Evolutionary conservation across 345 rosid genomes (phyloP), one percentile per base, ranked within the genome.

Genomic region (Salix udensis): DNA sequence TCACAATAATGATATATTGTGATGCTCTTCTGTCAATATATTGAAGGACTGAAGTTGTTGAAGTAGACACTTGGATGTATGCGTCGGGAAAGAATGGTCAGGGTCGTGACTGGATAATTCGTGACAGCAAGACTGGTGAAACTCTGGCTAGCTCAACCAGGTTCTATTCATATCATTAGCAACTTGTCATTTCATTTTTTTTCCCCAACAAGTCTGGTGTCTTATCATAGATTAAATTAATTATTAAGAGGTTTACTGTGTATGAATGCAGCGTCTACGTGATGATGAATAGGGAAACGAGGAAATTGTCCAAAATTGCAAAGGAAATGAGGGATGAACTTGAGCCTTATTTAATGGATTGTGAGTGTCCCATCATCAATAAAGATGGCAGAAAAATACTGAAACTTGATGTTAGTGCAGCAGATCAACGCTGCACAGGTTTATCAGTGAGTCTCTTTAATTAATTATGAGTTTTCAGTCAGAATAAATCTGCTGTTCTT

Each of bases 231-330:
- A 39, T 39, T 39, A 39, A 12, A 39, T 39, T 39, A 9, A 39
- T 39, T 39, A 9, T 39, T 39, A 9, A 39, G 42, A 39, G 42
- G 12, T 39, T 39, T 9, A 39, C 2, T 39, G 12, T 8, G 9
- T 10, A 39, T 39, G 12, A 31, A 18, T 64, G 77, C 80, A 84
- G 84, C 36, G 19, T 40, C 14, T 28, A 14, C 14, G 60, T 76
- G 65, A 70, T 84, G 82, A 81, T 84, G 82, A 77, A 84, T 37
- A 74, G 58, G 74, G 65, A 70, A 66, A 84, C 83, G 34, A 76
- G 86, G 67, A 78, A 28, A 36, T 34, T 81, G 10, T 70, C 77
- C 0, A 84, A 74, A 72, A 46, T 70, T 23, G 8, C 40, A 7
- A 66, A 76, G 2, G 79, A 81, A 79, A 58, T 75, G 2, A 66